A percentile compares a stretch with the other conserved stretches of the same genome.
Evolutionary conservation across 2,329 filamentous ascomycete genomes (phyloP).

Genomic region (Rhytidhysteron rufulum): DNA sequence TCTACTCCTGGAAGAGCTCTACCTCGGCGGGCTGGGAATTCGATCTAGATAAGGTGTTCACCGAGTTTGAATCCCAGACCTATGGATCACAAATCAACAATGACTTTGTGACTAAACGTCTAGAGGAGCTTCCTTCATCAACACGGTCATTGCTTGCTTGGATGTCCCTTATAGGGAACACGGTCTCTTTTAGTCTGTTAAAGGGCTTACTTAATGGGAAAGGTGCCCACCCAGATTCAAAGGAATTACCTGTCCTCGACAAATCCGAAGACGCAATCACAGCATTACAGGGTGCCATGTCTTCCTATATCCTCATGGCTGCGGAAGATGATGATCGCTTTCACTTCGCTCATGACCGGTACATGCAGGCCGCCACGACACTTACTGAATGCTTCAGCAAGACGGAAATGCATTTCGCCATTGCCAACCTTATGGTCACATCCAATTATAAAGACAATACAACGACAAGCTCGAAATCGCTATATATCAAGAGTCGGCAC

Average conservation of each 20-base stretch:
- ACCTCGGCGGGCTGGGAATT: slow-evolving; percentile 86
- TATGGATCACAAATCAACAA: slow-evolving; percentile 78
- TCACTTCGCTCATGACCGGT: slow-evolving; percentile 82
- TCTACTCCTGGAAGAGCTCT: slow-evolving; percentile 81
- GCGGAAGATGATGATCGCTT: slow-evolving; percentile 84
- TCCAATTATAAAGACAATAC: slow-evolving; percentile 59
- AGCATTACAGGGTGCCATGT: slow-evolving; percentile 77
- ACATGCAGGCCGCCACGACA: slow-evolving; percentile 66
- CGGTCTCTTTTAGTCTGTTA: slow-evolving; percentile 79
- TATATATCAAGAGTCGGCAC: slow-evolving; percentile 75
- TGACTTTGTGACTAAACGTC: slow-evolving; percentile 73
- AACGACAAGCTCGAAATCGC: slow-evolving; percentile 43
- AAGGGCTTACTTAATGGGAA: slow-evolving; percentile 73
- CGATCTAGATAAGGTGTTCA: slow-evolving; percentile 80
- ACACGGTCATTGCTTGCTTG: slow-evolving; percentile 80
- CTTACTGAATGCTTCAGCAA: slow-evolving; percentile 61
- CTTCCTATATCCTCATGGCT: slow-evolving; percentile 75
- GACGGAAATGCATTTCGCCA: slow-evolving; percentile 84
- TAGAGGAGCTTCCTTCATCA: slow-evolving; percentile 70
- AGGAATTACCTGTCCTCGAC: slow-evolving; percentile 46
- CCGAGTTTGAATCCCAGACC: slow-evolving; percentile 74
- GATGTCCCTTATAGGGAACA: slow-evolving; percentile 77
- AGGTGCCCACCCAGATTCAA: slow-evolving; percentile 42
- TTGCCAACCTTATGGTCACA: slow-evolving; percentile 76
- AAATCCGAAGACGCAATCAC: slow-evolving; percentile 67